A percentile compares a stretch with the other conserved stretches of the same genome.
Conservation (phyloP, 305 asterid species). For the Ajuga reptans region DNA sequence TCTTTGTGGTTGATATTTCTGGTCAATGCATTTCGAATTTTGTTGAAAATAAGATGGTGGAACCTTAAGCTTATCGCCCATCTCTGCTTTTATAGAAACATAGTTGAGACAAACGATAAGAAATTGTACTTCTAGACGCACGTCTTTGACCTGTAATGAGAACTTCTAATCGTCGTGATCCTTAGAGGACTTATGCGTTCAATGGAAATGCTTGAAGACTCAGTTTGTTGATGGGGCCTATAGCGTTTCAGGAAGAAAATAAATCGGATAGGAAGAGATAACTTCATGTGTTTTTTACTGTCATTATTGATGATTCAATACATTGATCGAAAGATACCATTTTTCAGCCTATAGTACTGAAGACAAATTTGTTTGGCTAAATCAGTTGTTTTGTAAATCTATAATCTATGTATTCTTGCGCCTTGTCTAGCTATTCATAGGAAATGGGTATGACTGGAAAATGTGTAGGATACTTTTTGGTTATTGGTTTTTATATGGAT, state of each 20-base stretch:
- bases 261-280: background rate
- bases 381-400: background rate
- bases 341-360: background rate
- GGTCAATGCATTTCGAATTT: background rate
- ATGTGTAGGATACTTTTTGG: background rate
- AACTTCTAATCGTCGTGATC: background rate
- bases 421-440: background rate
- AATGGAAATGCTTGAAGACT: background rate
- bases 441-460: background rate
- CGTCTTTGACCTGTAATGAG: background rate
- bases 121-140: background rate
- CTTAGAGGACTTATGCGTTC: background rate
- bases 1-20: background rate
- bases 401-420: background rate
- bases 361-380: background rate
- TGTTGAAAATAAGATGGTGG: background rate
- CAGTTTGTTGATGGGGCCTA: background rate
- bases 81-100: too few species aligned
- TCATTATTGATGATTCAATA: too few species aligned
- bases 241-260: background rate
- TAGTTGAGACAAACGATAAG: background rate
- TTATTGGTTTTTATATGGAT: background rate
- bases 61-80: background rate
- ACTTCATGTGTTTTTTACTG: background rate
- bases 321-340: background rate